Conservation (phyloP, 257 asterid genomes). For the Ajuga chamaepitys region DNA sequence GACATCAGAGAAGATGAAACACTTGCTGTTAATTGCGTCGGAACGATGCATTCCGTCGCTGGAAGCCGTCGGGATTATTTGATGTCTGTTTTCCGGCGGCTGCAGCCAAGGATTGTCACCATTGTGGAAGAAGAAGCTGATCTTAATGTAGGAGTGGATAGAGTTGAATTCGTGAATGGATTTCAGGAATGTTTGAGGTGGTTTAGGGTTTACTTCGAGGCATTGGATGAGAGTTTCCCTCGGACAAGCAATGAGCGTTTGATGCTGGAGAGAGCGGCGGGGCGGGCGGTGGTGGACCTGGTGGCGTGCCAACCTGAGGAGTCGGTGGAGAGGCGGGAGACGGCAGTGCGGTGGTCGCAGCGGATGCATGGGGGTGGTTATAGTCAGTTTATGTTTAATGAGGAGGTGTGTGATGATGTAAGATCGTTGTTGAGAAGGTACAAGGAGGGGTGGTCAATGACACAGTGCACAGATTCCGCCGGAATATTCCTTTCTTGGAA, state of each 20-base stretch:
- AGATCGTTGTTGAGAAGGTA: conserved; percentile 84
- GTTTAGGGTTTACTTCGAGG: conserved; percentile 93
- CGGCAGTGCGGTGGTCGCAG: conserved; percentile 67
- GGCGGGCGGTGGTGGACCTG: conserved; percentile 76
- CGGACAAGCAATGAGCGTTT: conserved; percentile 73
- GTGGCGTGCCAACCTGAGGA: conserved; percentile 59
- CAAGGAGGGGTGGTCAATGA: conserved; percentile 95
- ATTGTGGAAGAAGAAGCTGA: conserved; percentile 93
- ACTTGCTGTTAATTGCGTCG: conserved; percentile 70
- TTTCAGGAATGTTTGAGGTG: conserved; percentile 75
- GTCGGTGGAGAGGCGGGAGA: conserved; percentile 84
- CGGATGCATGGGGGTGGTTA: conserved; percentile 72
- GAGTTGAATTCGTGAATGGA: conserved; percentile 53
- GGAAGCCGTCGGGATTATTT: conserved; percentile 45
- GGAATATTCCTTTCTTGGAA: conserved; percentile 97
- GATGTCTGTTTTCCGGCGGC: conserved; percentile 44
- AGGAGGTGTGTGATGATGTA: conserved; percentile 91
- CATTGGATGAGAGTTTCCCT: conserved; percentile 69
- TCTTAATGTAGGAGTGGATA: conserved; percentile 60
- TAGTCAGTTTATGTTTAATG: conserved; percentile 41
- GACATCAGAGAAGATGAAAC: conserved; percentile 70
- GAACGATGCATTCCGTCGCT: conserved; percentile 59
- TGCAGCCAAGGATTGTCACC: conserved; percentile 64
- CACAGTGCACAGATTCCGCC: conserved; percentile 50
- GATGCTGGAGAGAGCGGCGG: conserved; percentile 90